Percentiles rank a stretch among this genome's conserved stretches.
Conservation (phyloP, 1,284 basidiomycete genomes). For the Mixia osmundae region DNA sequence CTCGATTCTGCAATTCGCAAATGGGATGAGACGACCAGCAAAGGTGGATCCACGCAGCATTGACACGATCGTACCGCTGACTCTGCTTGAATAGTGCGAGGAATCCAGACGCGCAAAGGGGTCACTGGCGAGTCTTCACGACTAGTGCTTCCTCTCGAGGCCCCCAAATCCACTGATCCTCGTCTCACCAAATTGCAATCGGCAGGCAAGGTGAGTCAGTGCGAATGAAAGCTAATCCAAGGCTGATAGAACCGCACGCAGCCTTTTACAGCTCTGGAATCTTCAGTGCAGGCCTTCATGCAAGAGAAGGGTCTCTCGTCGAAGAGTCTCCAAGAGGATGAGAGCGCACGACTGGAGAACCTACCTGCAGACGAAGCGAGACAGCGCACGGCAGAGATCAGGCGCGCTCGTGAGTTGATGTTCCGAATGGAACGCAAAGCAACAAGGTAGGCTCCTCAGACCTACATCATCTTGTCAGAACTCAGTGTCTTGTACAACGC, state of each 20-base stretch:
- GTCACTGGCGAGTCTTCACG: slow-evolving; percentile 21
- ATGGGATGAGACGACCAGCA: slow-evolving; percentile 63
- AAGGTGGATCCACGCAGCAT: slow-evolving; percentile 14
- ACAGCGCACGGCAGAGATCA: slow-evolving; percentile 51
- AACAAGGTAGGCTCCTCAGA: too few species aligned
- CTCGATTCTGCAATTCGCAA: slow-evolving; percentile 81
- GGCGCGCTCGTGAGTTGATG: slow-evolving; percentile 74
- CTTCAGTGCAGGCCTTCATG: slow-evolving; percentile 19
- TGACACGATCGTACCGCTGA: background rate
- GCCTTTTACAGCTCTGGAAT: slow-evolving; percentile 15
- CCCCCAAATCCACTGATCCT: slow-evolving; percentile 29
- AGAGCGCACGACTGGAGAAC: background rate
- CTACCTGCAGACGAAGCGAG: slow-evolving; percentile 42
- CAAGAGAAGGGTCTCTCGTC: too few species aligned
- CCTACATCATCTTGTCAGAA: too few species aligned
- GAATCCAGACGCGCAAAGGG: slow-evolving; percentile 36
- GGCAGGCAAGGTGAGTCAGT: too few species aligned
- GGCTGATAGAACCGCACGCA: too few species aligned
- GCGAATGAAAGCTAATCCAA: too few species aligned
- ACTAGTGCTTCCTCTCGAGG: slow-evolving; percentile 48
- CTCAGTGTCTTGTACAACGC: too few species aligned
- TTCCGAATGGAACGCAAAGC: slow-evolving; percentile 84
- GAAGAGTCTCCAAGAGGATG: background rate
- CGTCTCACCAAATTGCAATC: too few species aligned
- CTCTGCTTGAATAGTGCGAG: slow-evolving; percentile 20